phyloP scores from a whole-genome alignment of 2,329 filamentous ascomycete genomes.

The Aureobasidium sp. region DNA sequence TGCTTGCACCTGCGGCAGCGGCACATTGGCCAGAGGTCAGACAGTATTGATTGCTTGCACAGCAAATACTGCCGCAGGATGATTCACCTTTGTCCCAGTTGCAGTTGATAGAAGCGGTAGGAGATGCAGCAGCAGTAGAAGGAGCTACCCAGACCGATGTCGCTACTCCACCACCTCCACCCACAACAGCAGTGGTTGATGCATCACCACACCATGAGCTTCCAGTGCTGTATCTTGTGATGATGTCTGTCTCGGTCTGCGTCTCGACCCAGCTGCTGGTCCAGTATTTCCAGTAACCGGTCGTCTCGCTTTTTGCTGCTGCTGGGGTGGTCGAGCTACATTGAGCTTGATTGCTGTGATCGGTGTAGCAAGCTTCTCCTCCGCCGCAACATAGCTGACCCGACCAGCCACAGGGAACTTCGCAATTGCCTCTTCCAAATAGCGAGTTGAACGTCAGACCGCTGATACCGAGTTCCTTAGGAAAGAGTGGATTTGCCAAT shows the following conservation, averaged over 20 bases:
- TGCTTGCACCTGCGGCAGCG: constrained; percentile 40
- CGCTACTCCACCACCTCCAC: constrained; percentile 20
- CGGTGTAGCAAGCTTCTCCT: constrained; percentile 44
- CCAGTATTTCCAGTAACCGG: constrained; percentile 49
- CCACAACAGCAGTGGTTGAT: constrained; percentile 21
- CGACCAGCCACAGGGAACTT: constrained; percentile 47
- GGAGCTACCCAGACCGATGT: constrained; percentile 21
- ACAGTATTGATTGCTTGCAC: constrained; percentile 63
- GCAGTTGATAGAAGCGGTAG: constrained; percentile 35
- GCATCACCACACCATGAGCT: constrained; percentile 38
- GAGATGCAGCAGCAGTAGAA: constrained; percentile 20
- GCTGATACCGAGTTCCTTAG: constrained; percentile 19
- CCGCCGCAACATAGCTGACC: constrained; percentile 45
- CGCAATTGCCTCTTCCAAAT: constrained; percentile 34
- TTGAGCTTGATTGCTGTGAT: constrained; percentile 42
- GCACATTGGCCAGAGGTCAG: constrained; percentile 52
- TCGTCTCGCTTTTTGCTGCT: constrained; percentile 23
- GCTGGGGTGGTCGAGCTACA: constrained; percentile 31
- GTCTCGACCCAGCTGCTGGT: constrained; percentile 54
- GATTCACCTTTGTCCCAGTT: constrained; percentile 44
- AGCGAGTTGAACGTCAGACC: constrained; percentile 30
- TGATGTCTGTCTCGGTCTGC: constrained; percentile 37
- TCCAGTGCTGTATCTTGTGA: constrained; percentile 49
- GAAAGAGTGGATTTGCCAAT: constrained; percentile 24
- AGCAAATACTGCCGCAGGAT: constrained; percentile 64